Base-by-base conservation (phyloP, 805 yeast genomes). In the Kluyveromyces lactis region DNA sequence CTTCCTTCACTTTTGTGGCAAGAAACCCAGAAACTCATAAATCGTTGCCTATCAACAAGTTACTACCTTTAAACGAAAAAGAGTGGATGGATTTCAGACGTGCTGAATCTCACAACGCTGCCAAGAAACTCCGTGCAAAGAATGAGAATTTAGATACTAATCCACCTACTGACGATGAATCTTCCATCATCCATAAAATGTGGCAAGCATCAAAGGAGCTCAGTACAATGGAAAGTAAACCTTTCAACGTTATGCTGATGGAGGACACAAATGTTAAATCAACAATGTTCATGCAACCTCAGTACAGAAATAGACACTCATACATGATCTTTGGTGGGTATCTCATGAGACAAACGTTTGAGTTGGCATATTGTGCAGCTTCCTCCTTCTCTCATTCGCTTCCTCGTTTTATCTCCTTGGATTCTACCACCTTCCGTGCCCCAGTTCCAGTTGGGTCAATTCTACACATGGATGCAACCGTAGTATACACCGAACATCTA, bases 371-470 rank as follows among this genome's bases (percentile, higher is more conserved):
- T 58, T 86, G 95, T 63, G 77, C 90, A 13, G 86, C 95, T 6
- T 95, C 95, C 4, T 84, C 94, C 1, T 86, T 89, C 53, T 69
- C 95, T 2, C 79, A 78, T 48, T 79, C 90, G 12, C 77, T 81
- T 44, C 96, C 97, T 31, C 71, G 96, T 56, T 89, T 89, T 50
- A 84, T 86, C 9, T 82, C 95, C 2, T 71, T 89, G 49, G 97
- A 89, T 58, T 81, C 92, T 17, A 86, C 95, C 31, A 83, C 94
- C 18, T 89, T 89, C 71, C 79, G 83, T 53, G 83, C 89, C 15
- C 97, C 97, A 2, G 97, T 89, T 6, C 97, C 97, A 1, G 96
- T 89, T 13, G 97, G 97, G 1, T 79, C 89, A 1, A 95, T 90
- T 7, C 66, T 89, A 43, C 82, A 79, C 47, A 77, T 86, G 78